These are phyloP conservation scores for Tylopilus balloui DNA, from an alignment of 768 basidiomycete species.

Conservation along the genomic window DNA sequence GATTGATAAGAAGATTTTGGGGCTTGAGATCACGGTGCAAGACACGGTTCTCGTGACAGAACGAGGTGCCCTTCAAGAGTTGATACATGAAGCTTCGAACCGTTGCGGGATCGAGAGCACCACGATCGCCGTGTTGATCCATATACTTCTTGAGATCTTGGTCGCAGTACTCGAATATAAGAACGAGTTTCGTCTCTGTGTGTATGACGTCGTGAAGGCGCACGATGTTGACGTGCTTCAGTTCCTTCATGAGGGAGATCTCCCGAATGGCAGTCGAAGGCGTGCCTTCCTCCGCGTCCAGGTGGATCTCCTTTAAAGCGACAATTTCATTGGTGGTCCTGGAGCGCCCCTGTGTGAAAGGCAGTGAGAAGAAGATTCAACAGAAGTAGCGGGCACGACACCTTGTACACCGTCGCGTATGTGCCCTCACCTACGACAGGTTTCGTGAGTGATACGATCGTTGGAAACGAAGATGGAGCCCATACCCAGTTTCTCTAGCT, in stretches of 20 bases:
- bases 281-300: conserved; percentile 98
- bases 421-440: conserved; percentile 71
- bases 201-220: conserved; percentile 98
- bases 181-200: conserved; percentile 95
- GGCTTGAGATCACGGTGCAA: conserved; percentile 97
- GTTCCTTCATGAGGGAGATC: conserved; percentile 98
- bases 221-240: conserved; percentile 98
- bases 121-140: conserved; percentile 96
- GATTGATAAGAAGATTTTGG: conserved; percentile 95
- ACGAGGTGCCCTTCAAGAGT: conserved; percentile 92
- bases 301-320: conserved; percentile 97
- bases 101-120: conserved; percentile 84
- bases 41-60: conserved; percentile 98
- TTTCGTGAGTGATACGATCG: conserved; percentile 5
- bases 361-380: neutral
- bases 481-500: conserved; percentile 86
- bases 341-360: conserved; percentile 69
- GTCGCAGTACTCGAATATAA: conserved; percentile 98
- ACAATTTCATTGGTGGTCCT: conserved; percentile 98
- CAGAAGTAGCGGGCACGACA: conserved; percentile 27
- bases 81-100: conserved; percentile 98
- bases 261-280: conserved; percentile 98
- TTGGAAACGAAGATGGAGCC: neutral
- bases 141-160: conserved; percentile 99
- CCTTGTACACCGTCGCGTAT: conserved; percentile 97